Evolutionary conservation across 148 eudicot genomes (phyloP), one percentile per base, ranked within the genome.

Genomic region (Camellia lanceoleosa): DNA sequence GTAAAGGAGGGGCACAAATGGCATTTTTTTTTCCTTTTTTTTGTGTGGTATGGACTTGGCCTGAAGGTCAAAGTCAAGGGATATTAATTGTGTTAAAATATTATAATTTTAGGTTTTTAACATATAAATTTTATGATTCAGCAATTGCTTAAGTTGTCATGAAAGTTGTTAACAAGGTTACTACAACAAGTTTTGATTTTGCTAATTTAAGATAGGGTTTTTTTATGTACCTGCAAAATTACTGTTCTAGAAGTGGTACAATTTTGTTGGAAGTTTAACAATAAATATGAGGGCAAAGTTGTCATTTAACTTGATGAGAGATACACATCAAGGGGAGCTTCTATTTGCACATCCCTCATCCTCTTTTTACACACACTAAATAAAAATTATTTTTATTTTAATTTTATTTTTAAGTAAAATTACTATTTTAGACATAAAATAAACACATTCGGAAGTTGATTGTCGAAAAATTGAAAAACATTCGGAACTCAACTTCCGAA

Each of bases 271-370:
- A 71, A 55, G 63, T 54, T 55, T 42, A 38, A 30, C 8, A 2
- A 49, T 19, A 60, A 71, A 55, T 30, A 63, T 38, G 47, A 73
- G 76, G 76, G 46, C 30, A 41, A 41, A 38, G n/a, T 56, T 74
- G 51, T 44, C 77, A 56, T 74, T 74, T 74, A 9, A 23, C 5
- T 54, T 16, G 1, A 11, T 19, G 60, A 18, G 10, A 19, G 60
- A 51, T 20, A 52, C 42, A 30, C n/a, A n/a, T n/a, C n/a, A n/a
- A n/a, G n/a, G n/a, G n/a, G n/a, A n/a, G n/a, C n/a, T n/a, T n/a
- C n/a, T n/a, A n/a, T n/a, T n/a, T n/a, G n/a, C n/a, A n/a, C n/a
- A n/a, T n/a, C n/a, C n/a, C n/a, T n/a, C n/a, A n/a, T n/a, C n/a
- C n/a, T n/a, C n/a, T n/a, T n/a, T n/a, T n/a, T n/a, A n/a, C n/a